phyloP scores from a whole-genome alignment of 495 filamentous ascomycete species.

The Aspergillus panamensis region DNA sequence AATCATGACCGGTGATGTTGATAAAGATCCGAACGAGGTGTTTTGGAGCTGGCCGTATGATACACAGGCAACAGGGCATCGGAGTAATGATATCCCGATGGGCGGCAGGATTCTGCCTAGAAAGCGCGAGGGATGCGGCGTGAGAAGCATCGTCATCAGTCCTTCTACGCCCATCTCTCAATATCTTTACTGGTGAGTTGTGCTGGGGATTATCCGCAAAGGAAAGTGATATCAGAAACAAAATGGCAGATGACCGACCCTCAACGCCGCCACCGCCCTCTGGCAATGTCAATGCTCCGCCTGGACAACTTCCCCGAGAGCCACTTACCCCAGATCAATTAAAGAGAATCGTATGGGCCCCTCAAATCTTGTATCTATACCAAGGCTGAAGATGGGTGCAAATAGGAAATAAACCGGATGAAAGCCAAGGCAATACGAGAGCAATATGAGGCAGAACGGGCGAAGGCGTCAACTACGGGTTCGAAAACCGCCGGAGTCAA shows the following conservation, averaged over 20 bases:
- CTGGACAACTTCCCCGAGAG: constrained; percentile 43
- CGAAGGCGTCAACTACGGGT: constrained; percentile 25
- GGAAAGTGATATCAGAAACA: neutral
- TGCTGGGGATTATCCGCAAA: no score
- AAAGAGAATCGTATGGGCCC: constrained; percentile 59
- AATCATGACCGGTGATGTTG: no score
- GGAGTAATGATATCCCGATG: neutral
- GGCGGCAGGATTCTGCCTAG: neutral
- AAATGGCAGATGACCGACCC: constrained; percentile 39
- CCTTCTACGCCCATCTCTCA: neutral
- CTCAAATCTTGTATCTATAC: neutral
- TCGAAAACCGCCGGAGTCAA: constrained; percentile 47
- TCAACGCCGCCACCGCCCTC: constrained; percentile 58
- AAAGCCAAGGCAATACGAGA: constrained; percentile 86
- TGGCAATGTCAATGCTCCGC: constrained; percentile 23
- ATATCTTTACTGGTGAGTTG: neutral
- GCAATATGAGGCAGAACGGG: constrained; percentile 57
- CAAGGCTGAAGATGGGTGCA: constrained; percentile 7
- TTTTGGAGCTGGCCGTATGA: no score
- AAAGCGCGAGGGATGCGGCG: no score
- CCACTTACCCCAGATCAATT: constrained; percentile 73
- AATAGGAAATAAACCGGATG: constrained; percentile 82
- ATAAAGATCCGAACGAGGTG: no score
- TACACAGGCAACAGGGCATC: neutral
- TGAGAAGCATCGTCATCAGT: neutral